Base-by-base conservation (phyloP, 2,329 filamentous ascomycete genomes). In the Nemania sp. region DNA sequence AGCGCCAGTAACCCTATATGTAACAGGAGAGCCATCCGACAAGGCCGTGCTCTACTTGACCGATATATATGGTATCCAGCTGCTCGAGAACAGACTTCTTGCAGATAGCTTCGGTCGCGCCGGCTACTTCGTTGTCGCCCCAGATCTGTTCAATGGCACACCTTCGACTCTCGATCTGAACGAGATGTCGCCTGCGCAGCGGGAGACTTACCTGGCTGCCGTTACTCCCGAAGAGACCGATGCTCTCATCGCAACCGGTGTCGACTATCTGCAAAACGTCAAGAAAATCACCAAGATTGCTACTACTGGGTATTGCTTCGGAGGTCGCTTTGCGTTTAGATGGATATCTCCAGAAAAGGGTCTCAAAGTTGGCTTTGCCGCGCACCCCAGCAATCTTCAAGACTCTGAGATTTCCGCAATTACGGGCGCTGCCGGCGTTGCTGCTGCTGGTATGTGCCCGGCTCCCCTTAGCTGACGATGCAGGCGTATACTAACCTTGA, bases 241-340 rank as follows among this genome's bases (percentile, higher is more conserved):
- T 46, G 71, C 74, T 6, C 74, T 81, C 48, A 70, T 83, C 49
- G 72, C 72, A n/a, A 67, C 68, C 0, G 70, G 73, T 12, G 72
- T 83, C 49, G 66, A 70, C 15, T 74, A 80, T 62, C 66, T 83
- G 60, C 73, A 73, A 49, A 64, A 69, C 48, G 71, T 72, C n/a
- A 68, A 77, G 30, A 80, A 80, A n/a, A 70, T 79, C 17, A 75
- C 74, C 45, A 77, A 74, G 50, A 72, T 88, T 50, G 83, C 75
- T 3, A 78, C 75, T 2, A 79, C 81, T 0, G 85, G 84, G 3
- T 88, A 87, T 69, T 88, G 85, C 68, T 87, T 84, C 63, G 85
- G 86, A 1, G 84, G 80, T 14, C 81, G 80, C 36, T 82, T 79
- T 60, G 70, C 80, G 5, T 78, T 79, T 52, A 73, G 84, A 51